Evolutionary conservation across 495 filamentous ascomycete species (phyloP).

Genomic region (Penicillium psychrofluorescens): DNA sequence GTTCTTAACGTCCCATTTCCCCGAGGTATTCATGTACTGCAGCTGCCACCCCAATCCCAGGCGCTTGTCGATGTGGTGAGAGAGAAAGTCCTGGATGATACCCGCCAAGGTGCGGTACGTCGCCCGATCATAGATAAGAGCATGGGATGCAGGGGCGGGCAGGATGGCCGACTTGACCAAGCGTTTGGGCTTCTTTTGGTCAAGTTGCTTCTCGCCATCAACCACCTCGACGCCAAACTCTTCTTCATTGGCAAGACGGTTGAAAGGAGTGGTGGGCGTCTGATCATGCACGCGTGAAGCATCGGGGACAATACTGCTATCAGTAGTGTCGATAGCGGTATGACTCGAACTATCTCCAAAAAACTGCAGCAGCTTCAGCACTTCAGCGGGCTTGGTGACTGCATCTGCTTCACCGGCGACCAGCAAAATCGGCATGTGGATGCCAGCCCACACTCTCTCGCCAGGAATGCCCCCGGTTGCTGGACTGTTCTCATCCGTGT

Average conservation of each 20-base stretch:
- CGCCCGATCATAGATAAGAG: slow-evolving; percentile 71
- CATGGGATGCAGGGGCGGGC: slow-evolving; percentile 74
- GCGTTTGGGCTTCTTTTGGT: slow-evolving; percentile 22
- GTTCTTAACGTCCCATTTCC: slow-evolving; percentile 98
- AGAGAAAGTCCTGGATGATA: slow-evolving; percentile 75
- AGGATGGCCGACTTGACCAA: slow-evolving; percentile 65
- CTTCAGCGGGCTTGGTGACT: slow-evolving; percentile 62
- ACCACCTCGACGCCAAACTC: slow-evolving; percentile 15
- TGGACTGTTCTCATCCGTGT: slow-evolving; percentile 30
- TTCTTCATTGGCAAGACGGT: slow-evolving; percentile 18
- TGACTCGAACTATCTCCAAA: slow-evolving; percentile 33
- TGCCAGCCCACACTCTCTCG: slow-evolving; percentile 61
- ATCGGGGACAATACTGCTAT: slow-evolving; percentile 39
- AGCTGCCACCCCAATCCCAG: slow-evolving; percentile 86
- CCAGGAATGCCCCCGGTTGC: slow-evolving; percentile 61
- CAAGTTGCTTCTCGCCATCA: slow-evolving; percentile 13
- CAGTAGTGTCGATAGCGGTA: slow-evolving; percentile 29
- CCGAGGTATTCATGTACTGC: slow-evolving; percentile 73
- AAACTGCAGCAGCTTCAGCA: slow-evolving; percentile 60
- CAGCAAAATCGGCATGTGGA: slow-evolving; percentile 68
- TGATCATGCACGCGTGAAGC: slow-evolving; percentile 31
- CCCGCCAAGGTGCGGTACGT: slow-evolving; percentile 71
- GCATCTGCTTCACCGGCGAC: slow-evolving; percentile 71
- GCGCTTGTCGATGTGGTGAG: slow-evolving; percentile 63
- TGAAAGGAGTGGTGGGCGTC: slow-evolving; percentile 1